Base-by-base conservation (phyloP, 495 filamentous ascomycete species). In the Aspergillus baeticus region DNA sequence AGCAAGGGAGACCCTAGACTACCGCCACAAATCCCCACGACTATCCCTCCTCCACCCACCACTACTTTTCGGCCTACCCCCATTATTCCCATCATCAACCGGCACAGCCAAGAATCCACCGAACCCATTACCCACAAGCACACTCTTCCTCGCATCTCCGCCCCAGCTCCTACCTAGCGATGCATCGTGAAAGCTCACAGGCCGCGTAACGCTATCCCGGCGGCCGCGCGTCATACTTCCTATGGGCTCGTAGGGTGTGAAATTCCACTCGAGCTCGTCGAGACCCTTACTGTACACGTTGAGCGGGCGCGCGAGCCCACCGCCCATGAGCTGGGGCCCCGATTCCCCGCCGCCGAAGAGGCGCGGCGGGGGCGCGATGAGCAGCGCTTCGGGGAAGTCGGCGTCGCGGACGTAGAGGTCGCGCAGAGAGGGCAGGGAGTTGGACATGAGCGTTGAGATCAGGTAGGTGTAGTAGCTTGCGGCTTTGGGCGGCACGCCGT, bases 251-350 rank as follows among this genome's bases (percentile, higher is more conserved):
- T 86, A 77, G 6, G 78, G 72, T 0, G 84, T 87, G 65, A 92
- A 88, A 58, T 88, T 87, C 92, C 92, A 96, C 60, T 92, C 90
- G 18, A 90, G 75, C 62, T 92, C 90, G 57, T 92, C 86, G 17
- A 91, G 78, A 22, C 89, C 88, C 72, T 96, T 96, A 67, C 84
- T 90, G 69, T 92, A 96, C 22, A 96, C 84, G 62, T 89, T 84
- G 23, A 96, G 79, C 6, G 83, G 82, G 56, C 88, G 85, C 17
- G 57, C 75, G 65, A 80, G 88, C 59, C 68, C 79, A 44, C 66
- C 70, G n/a, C 64, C 59, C n/a, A 62, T 55, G 8, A 66, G 61
- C 58, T 65, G 71, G 31, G 64, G 70, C 4, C 77, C 65, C 17
- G 39, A 59, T 14, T 71, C 63, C 31, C 68, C 60, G 20, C 68